A percentile compares a stretch with the other conserved stretches of the same genome.
Evolutionary conservation across 164 flowering plant species (phyloP).

Genomic region (Warburgia ugandensis): DNA sequence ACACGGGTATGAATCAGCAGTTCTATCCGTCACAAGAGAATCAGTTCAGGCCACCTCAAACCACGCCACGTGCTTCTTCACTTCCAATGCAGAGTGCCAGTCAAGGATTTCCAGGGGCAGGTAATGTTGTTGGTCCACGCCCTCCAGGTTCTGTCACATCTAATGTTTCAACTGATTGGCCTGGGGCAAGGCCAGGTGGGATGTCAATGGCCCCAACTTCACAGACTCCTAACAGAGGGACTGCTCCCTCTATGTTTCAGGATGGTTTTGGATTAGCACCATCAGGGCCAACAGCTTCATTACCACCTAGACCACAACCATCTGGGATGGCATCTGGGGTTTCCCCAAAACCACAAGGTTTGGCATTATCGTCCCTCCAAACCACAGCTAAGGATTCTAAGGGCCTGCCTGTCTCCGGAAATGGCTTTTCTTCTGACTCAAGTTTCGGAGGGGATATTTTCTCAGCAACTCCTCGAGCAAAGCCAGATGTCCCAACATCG

Average conservation of each 20-base stretch:
- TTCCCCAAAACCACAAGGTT: slow-evolving; percentile 27
- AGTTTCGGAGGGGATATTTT: slow-evolving; percentile 61
- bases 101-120: slow-evolving; percentile 35
- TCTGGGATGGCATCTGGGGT: slow-evolving; percentile 21
- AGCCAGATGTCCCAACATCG: slow-evolving; percentile 28
- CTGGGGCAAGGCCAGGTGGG: slow-evolving; percentile 27
- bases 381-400: slow-evolving; percentile 39
- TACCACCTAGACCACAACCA: slow-evolving; percentile 21
- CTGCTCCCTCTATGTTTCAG: slow-evolving; percentile 20
- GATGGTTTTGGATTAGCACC: slow-evolving; percentile 23
- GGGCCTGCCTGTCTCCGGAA: slow-evolving; percentile 43
- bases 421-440: slow-evolving; percentile 54
- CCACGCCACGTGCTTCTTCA: slow-evolving; percentile 31
- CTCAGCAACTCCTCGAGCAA: slow-evolving; percentile 38
- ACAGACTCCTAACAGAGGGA: slow-evolving; percentile 37
- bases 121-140: slow-evolving; percentile 17
- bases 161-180: slow-evolving; percentile 31
- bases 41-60: slow-evolving; percentile 53
- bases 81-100: slow-evolving; percentile 31
- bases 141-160: slow-evolving; percentile 28
- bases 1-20: slow-evolving; percentile 32
- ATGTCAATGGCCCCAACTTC: no score
- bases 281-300: slow-evolving; percentile 19
- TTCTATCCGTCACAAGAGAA: slow-evolving; percentile 32
- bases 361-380: slow-evolving; percentile 24